Base-by-base conservation (phyloP, 2,329 filamentous ascomycete genomes). In the Cladosporium sp. region DNA sequence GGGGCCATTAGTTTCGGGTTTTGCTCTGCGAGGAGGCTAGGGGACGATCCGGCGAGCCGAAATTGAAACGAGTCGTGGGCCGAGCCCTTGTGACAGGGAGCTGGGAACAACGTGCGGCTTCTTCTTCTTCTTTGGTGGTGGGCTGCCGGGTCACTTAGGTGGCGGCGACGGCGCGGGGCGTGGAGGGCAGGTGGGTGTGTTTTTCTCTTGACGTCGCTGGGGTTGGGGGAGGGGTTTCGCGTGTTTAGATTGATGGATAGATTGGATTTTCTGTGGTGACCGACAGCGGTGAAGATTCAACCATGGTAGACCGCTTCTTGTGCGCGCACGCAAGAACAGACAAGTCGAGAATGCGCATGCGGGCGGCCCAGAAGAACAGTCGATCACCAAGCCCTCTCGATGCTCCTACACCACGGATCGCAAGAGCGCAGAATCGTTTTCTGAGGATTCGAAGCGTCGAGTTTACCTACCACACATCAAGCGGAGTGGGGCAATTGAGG, bases 11-110 rank as follows among this genome's bases (percentile, higher is more conserved):
- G 45, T 48, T 48, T 48, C 45, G 45, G 45, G 45, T 35, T 16
- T 15, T 15, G 11, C 32, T 11, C 32, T 27, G 25, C 38, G 39
- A 48, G 45, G 45, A 36, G 45, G 25, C 38, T 48, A 48, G 45
- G 45, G 45, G 45, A 48, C 36, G 45, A 48, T 48, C 45, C 45
- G 45, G 38, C 35, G 33, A 39, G 36, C 45, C 45, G 45, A 48
- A 20, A 48, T 48, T 27, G 32, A 38, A 32, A 20, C 43, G 45
- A 40, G 20, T 35, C 43, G 25, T 22, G 36, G 32, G 15, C 32
- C 32, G 32, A 35, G 36, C 45, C 45, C 45, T 48, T 40, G 45
- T 48, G 45, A 48, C 45, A 40, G 45, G 45, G 45, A 48, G 45
- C 45, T 40, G 45, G 45, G 36, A 48, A 43, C 45, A 18, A 40